Evolutionary conservation across 352 stramenopile species (phyloP).

Genomic region (Phytophthora nicotianae): DNA sequence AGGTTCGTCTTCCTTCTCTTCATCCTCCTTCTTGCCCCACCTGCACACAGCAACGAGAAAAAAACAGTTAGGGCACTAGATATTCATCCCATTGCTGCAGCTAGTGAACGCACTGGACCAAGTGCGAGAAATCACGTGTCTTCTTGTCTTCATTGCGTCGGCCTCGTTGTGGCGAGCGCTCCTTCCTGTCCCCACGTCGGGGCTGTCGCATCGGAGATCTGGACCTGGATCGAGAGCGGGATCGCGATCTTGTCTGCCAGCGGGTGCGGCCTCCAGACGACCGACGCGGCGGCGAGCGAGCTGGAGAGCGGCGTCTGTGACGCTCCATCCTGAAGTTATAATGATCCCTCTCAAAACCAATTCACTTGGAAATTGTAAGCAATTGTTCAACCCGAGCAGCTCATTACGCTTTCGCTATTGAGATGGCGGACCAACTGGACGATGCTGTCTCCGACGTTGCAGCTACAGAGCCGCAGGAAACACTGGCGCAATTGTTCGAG

Average conservation of each 20-base stretch:
- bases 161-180: conserved; percentile 6
- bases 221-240: conserved; percentile 19
- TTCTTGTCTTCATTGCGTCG: conserved; percentile 44
- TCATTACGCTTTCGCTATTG: conserved; percentile 9
- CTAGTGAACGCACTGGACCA: conserved; percentile 51
- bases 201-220: conserved; percentile 12
- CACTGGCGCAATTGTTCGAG: conserved; percentile 43
- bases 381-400: conserved; percentile 2
- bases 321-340: conserved; percentile 17
- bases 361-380: conserved; percentile 28
- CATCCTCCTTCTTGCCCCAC: conserved; percentile 77
- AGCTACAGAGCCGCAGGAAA: conserved; percentile 12
- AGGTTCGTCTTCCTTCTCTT: conserved; percentile 55
- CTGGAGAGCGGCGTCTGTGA: conserved; percentile 20
- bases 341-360: conserved; percentile 16
- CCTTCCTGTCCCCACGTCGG: conserved; percentile 4
- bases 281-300: conserved; percentile 30
- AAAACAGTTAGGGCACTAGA: neutral
- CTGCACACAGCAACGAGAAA: conserved; percentile 28
- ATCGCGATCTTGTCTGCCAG: conserved; percentile 19
- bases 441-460: neutral
- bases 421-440: conserved; percentile 8
- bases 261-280: conserved; percentile 19
- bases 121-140: conserved; percentile 54
- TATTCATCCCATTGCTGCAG: neutral